phyloP scores from a whole-genome alignment of 2,329 filamentous ascomycete genomes.

The Xylariaceae sp. region DNA sequence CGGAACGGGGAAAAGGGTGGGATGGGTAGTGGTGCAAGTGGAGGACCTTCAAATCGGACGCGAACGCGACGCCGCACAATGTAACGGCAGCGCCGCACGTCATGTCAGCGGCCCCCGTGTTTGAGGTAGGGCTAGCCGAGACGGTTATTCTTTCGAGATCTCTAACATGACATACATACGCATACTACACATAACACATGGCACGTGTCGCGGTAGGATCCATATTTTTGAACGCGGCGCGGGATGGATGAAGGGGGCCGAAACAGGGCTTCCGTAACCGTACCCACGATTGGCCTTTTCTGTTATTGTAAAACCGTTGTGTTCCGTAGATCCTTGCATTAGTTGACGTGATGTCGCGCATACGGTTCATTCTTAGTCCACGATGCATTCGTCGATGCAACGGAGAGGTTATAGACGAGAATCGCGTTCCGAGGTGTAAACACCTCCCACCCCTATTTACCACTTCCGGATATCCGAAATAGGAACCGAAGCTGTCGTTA shows the following conservation, averaged over 20 bases:
- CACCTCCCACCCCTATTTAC: too few species aligned
- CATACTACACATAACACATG: neutral
- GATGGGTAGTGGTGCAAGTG: neutral
- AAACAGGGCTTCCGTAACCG: neutral
- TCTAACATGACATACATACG: neutral
- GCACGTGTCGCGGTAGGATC: neutral
- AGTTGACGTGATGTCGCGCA: too few species aligned
- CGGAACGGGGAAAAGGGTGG: neutral
- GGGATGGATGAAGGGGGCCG: neutral
- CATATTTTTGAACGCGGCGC: neutral
- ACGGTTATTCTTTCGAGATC: neutral
- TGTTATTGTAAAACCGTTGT: too few species aligned
- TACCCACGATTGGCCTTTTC: too few species aligned
- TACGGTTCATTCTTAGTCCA: too few species aligned
- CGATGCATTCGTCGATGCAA: too few species aligned
- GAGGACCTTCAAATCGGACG: neutral
- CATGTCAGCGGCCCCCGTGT: neutral
- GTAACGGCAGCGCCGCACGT: neutral
- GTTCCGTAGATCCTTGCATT: too few species aligned
- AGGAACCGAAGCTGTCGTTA: neutral
- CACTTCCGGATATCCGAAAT: too few species aligned
- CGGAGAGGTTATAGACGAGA: too few species aligned
- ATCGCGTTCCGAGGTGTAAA: too few species aligned
- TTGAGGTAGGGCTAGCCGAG: too few species aligned
- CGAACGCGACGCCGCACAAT: neutral